phyloP scores from a whole-genome alignment of 257 asterid genomes.

The Capsicum rhomboideum region DNA sequence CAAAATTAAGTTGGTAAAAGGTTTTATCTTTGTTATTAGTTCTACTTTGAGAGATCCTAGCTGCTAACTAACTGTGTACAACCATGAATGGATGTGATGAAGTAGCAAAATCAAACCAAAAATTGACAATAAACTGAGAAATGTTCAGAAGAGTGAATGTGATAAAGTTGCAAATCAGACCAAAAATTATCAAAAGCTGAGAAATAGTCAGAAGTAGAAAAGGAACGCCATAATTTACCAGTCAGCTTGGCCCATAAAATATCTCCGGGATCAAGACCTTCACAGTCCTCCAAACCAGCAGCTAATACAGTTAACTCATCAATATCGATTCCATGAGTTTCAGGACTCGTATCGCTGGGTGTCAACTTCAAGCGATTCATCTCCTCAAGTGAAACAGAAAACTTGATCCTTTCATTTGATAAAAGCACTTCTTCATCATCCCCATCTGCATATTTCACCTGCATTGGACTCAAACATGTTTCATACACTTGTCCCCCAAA shows the following conservation, averaged over 20 bases:
- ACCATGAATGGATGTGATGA: background rate
- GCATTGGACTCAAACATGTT: slow-evolving; percentile 20
- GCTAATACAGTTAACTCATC: slow-evolving; percentile 87
- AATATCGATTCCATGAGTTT: slow-evolving; percentile 63
- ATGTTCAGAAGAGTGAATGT: background rate
- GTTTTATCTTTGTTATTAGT: background rate
- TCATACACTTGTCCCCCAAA: background rate
- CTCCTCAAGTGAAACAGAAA: slow-evolving; percentile 57
- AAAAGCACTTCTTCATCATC: slow-evolving; percentile 64
- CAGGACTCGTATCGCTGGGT: slow-evolving; percentile 34
- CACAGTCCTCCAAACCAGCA: slow-evolving; percentile 70
- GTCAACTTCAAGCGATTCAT: slow-evolving; percentile 55
- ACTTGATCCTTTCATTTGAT: slow-evolving; percentile 67
- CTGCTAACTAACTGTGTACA: background rate
- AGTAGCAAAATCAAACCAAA: background rate
- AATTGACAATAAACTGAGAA: background rate
- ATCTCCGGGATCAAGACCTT: slow-evolving; percentile 82
- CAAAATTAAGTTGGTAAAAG: background rate
- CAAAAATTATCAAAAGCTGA: background rate
- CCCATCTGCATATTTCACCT: slow-evolving; percentile 86
- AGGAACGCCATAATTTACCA: slow-evolving; percentile 32
- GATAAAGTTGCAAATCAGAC: background rate
- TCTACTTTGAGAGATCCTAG: background rate
- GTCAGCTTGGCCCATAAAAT: slow-evolving; percentile 97
- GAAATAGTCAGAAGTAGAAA: background rate